Conservation (phyloP, 2,329 filamentous ascomycete genomes). For the Colletotrichum karsti region DNA sequence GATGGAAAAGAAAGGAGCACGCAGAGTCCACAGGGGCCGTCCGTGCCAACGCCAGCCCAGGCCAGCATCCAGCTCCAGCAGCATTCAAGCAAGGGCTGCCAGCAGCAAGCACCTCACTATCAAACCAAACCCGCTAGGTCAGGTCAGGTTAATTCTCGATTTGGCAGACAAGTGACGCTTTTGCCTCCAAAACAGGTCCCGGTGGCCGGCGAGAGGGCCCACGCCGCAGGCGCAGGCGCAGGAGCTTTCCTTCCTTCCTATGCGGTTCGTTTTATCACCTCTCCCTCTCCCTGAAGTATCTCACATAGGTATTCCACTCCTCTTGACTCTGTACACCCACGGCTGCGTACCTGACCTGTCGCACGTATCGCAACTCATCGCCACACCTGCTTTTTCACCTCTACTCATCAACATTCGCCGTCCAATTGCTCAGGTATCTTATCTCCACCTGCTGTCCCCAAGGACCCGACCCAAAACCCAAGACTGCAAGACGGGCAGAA, state of each 20-base stretch:
- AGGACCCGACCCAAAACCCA: no score
- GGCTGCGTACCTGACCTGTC: neutral
- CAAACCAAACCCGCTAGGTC: neutral
- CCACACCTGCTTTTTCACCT: neutral
- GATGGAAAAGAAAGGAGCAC: conserved; percentile 30
- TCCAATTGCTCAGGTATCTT: neutral
- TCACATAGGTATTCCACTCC: no score
- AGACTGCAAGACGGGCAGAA: neutral
- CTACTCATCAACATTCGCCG: neutral
- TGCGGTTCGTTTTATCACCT: neutral
- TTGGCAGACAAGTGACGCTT: conserved; percentile 23
- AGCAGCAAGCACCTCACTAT: neutral
- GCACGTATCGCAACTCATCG: neutral
- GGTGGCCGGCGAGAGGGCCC: conserved; percentile 3
- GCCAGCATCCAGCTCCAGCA: neutral
- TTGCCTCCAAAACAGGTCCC: conserved; percentile 23
- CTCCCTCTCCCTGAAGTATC: neutral
- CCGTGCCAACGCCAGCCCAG: conserved; percentile 25
- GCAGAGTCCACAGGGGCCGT: conserved; percentile 21
- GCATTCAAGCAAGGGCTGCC: neutral
- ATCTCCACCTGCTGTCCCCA: no score
- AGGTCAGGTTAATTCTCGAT: neutral
- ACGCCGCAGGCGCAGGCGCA: conserved; percentile 3
- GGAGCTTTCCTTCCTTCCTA: conserved; percentile 1
- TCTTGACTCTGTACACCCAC: neutral